Percentiles rank a stretch among this genome's conserved stretches.
These are phyloP conservation scores for Kwoniella sp. DNA, from an alignment of 768 basidiomycete genomes.

Conservation along the genomic window DNA sequence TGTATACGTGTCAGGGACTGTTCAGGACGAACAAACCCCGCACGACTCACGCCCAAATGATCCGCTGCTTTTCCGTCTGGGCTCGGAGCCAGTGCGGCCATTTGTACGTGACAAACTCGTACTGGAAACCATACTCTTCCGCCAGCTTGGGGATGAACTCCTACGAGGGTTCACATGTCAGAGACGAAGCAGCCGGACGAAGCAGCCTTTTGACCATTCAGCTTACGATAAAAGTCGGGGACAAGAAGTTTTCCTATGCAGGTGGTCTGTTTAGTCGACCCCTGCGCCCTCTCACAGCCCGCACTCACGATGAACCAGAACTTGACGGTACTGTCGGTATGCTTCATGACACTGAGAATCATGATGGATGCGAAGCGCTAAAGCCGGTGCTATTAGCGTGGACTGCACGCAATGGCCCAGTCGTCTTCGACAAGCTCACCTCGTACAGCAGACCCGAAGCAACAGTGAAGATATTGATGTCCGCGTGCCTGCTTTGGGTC, in stretches of 20 bases:
- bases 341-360: conserved; percentile 90
- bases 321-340: conserved; percentile 91
- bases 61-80: conserved; percentile 95
- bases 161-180: conserved; percentile 54
- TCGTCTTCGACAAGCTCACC: conserved; percentile 54
- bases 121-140: conserved; percentile 85
- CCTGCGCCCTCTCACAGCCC: background rate
- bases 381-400: background rate
- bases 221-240: conserved; percentile 86
- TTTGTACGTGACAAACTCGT: conserved; percentile 96
- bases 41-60: conserved; percentile 77
- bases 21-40: background rate
- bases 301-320: conserved; percentile 88
- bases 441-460: conserved; percentile 95
- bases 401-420: background rate
- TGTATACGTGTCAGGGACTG: conserved; percentile 11
- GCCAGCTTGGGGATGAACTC: conserved; percentile 94
- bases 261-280: background rate
- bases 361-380: conserved; percentile 97
- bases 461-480: conserved; percentile 98
- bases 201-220: too few relatives aligned
- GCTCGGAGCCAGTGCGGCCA: conserved; percentile 98
- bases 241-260: conserved; percentile 77
- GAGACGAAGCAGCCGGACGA: too few relatives aligned
- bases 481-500: conserved; percentile 59